Evolutionary conservation across 192 early-diverging fungal genomes (phyloP).

Genomic region (Geosiphon pyriformis): DNA sequence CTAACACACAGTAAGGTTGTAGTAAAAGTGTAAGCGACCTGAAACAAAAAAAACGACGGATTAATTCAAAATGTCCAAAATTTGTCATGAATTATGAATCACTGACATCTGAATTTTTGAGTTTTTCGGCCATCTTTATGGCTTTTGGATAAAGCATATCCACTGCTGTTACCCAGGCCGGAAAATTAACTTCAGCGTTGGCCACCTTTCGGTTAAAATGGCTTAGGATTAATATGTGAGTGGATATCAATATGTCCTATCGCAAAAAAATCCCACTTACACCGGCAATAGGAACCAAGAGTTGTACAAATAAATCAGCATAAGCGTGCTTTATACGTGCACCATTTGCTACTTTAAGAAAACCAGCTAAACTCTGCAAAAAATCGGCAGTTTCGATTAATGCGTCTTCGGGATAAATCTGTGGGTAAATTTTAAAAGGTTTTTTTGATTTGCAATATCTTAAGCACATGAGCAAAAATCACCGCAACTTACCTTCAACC

Average conservation of each 20-base stretch:
- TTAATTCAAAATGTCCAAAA: background rate
- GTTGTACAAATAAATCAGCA: constrained; percentile 82
- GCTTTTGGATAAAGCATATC: constrained; percentile 88
- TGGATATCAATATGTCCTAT: constrained; percentile 5
- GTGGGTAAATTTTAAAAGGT: background rate
- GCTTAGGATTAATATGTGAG: constrained; percentile 8
- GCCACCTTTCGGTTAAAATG: constrained; percentile 56
- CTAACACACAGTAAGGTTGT: constrained; percentile 90
- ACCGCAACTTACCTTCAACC: constrained; percentile 63
- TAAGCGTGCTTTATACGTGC: constrained; percentile 86
- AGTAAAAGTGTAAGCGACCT: constrained; percentile 78
- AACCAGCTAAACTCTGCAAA: constrained; percentile 80
- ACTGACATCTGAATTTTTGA: constrained; percentile 48
- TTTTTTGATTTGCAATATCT: too few species aligned
- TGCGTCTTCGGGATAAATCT: constrained; percentile 89
- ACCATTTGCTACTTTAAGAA: constrained; percentile 78
- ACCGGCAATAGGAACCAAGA: constrained; percentile 85
- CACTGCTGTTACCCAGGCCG: constrained; percentile 86
- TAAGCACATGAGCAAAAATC: too few species aligned
- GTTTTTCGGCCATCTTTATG: constrained; percentile 85
- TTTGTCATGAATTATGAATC: background rate
- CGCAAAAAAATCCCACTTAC: constrained; percentile 25
- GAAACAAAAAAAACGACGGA: constrained; percentile 1
- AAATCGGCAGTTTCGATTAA: constrained; percentile 96
- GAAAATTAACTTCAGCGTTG: constrained; percentile 90